Percentiles rank a stretch among this genome's conserved stretches.
Evolutionary conservation across 2,329 filamentous ascomycete genomes (phyloP).

Genomic region (Geosmithia flava): DNA sequence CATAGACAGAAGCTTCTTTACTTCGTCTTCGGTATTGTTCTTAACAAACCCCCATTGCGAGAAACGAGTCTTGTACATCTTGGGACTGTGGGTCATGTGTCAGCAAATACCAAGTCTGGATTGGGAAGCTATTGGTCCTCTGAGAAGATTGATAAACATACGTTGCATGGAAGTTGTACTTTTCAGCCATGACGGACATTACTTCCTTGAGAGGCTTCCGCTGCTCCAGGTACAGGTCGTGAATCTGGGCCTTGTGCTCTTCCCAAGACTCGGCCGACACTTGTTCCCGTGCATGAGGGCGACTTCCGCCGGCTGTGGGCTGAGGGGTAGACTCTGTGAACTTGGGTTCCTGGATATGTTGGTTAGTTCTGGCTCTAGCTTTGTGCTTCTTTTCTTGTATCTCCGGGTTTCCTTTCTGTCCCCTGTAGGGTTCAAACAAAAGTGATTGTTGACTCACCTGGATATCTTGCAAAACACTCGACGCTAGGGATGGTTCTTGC

Average conservation of each 20-base stretch:
- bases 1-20: constrained; percentile 35
- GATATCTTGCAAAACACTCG: not conserved
- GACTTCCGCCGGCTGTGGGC: not conserved
- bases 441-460: no score
- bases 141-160: constrained; percentile 14
- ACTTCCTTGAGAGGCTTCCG: constrained; percentile 38
- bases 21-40: constrained; percentile 41
- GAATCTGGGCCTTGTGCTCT: constrained; percentile 31
- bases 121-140: not conserved
- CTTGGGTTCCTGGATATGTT: not conserved
- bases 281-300: constrained; percentile 19
- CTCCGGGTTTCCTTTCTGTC: no score
- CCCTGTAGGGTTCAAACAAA: no score
- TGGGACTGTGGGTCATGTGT: constrained; percentile 21
- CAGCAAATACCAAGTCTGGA: not conserved
- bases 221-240: constrained; percentile 33
- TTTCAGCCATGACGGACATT: constrained; percentile 36
- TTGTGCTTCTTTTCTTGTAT: no score
- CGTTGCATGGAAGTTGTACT: constrained; percentile 35
- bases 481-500: constrained; percentile 1
- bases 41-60: constrained; percentile 43
- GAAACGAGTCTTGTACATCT: constrained; percentile 44
- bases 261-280: constrained; percentile 35
- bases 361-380: no score
- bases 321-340: not conserved